These are phyloP conservation scores for Nakazawaea sp. DNA, from an alignment of 805 yeast genomes.

Conservation along the genomic window DNA sequence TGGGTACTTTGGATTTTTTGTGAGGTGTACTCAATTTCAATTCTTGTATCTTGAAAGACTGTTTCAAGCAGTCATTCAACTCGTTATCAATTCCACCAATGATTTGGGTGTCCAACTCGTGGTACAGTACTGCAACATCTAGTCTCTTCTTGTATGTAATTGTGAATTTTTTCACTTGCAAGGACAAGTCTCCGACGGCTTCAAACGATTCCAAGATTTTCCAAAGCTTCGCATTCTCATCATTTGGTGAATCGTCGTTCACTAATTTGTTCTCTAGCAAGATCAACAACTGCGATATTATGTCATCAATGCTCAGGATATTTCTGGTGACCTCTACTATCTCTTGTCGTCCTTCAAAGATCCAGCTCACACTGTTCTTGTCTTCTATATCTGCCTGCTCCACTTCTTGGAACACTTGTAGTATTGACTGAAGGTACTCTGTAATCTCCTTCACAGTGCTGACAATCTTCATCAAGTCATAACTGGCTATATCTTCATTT, in stretches of 20 bases:
- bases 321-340: slow-evolving; percentile 24
- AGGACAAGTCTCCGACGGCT: slow-evolving; percentile 23
- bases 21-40: slow-evolving; percentile 32
- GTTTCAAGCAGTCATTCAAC: slow-evolving; percentile 27
- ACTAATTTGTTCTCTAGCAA: slow-evolving; percentile 24
- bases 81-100: slow-evolving; percentile 35
- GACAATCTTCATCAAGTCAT: slow-evolving; percentile 17
- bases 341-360: slow-evolving; percentile 25
- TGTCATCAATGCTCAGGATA: slow-evolving; percentile 26
- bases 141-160: slow-evolving; percentile 24
- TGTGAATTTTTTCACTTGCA: slow-evolving; percentile 20
- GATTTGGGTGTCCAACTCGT: slow-evolving; percentile 33
- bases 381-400: slow-evolving; percentile 7
- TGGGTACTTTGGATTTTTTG: slow-evolving; percentile 26
- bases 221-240: slow-evolving; percentile 9
- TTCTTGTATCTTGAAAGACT: slow-evolving; percentile 30
- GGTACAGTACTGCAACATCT: slow-evolving; percentile 34
- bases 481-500: slow-evolving; percentile 8
- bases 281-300: slow-evolving; percentile 27
- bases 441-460: slow-evolving; percentile 22
- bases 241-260: slow-evolving; percentile 5
- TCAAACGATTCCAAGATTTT: slow-evolving; percentile 24
- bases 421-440: slow-evolving; percentile 14
- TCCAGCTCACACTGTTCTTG: slow-evolving; percentile 19
- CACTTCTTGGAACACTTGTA: slow-evolving; percentile 16